A percentile compares a stretch with the other conserved stretches of the same genome.
These are phyloP conservation scores for Porcisia hertigi DNA, from an alignment of 208 protist genomes.

Conservation along the genomic window DNA sequence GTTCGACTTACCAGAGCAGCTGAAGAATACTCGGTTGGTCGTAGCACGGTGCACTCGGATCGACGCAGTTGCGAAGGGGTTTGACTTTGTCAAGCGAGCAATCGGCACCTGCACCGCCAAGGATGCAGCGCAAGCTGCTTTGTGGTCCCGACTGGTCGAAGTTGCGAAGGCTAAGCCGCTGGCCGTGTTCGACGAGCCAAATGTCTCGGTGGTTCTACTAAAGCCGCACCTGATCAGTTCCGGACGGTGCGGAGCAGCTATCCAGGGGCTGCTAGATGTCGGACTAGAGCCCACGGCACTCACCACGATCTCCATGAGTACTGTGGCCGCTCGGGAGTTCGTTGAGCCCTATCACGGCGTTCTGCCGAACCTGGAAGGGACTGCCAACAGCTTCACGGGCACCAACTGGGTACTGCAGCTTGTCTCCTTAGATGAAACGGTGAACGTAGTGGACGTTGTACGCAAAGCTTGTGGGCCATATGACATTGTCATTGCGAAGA, in stretches of 20 bases:
- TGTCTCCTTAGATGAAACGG: constrained; percentile 36
- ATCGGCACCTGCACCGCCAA: constrained; percentile 51
- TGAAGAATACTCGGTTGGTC: constrained; percentile 54
- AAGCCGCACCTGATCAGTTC: constrained; percentile 70
- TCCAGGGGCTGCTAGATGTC: constrained; percentile 67
- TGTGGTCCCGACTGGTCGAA: constrained; percentile 46
- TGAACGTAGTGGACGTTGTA: constrained; percentile 59
- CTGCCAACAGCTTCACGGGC: constrained; percentile 54
- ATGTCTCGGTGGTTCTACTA: constrained; percentile 76
- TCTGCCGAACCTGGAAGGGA: constrained; percentile 59
- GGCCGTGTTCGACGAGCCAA: constrained; percentile 64
- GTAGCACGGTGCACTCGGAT: constrained; percentile 42
- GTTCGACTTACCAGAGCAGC: constrained; percentile 52
- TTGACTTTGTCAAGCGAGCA: constrained; percentile 64
- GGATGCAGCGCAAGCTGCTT: constrained; percentile 46
- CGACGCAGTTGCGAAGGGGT: constrained; percentile 60
- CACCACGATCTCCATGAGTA: constrained; percentile 51
- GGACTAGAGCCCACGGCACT: constrained; percentile 69
- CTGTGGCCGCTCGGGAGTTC: constrained; percentile 54
- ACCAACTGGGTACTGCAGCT: constrained; percentile 81
- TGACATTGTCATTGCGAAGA: constrained; percentile 82
- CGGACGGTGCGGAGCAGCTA: constrained; percentile 39
- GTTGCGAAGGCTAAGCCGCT: constrained; percentile 48
- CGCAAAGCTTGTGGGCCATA: constrained; percentile 80
- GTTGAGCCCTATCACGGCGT: constrained; percentile 81